Evolutionary conservation across 306 rosid genomes (phyloP).

Genomic region (Castanea sativa): DNA sequence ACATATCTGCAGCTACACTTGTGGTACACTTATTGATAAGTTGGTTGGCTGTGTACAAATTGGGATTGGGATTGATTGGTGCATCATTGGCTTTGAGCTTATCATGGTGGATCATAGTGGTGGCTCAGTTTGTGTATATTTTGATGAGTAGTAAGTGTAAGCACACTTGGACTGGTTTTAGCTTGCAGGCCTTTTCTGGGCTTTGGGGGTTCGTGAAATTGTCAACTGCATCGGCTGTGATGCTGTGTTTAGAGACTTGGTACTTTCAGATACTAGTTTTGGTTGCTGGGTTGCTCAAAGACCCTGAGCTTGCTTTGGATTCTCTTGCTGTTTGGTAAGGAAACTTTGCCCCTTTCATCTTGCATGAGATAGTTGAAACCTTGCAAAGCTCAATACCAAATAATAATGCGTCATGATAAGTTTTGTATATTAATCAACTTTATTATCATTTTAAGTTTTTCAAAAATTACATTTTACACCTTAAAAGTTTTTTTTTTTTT

Average conservation of each 20-base stretch:
- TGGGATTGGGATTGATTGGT: conserved; percentile 57
- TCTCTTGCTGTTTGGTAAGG: conserved; percentile 65
- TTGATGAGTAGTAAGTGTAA: conserved; percentile 24
- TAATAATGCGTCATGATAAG: too few relatives aligned
- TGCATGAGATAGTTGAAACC: neutral
- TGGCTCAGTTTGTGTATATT: conserved; percentile 50
- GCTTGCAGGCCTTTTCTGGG: conserved; percentile 47
- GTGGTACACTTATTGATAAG: conserved; percentile 40
- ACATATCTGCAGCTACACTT: conserved; percentile 48
- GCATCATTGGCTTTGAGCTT: conserved; percentile 55
- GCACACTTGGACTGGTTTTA: conserved; percentile 56
- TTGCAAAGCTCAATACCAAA: too few relatives aligned
- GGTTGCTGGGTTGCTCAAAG: conserved; percentile 57
- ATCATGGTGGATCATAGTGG: conserved; percentile 77
- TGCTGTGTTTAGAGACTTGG: conserved; percentile 79
- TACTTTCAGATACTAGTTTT: conserved; percentile 65
- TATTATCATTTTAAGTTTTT: too few relatives aligned
- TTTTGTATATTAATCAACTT: too few relatives aligned
- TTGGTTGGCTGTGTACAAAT: conserved; percentile 51
- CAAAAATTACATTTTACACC: too few relatives aligned
- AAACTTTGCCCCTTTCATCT: neutral
- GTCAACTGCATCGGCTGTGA: conserved; percentile 68
- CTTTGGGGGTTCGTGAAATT: conserved; percentile 46
- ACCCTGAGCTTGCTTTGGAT: conserved; percentile 61
- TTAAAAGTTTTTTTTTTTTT: too few relatives aligned